Base-by-base conservation (phyloP, 371 early-diverging fungal genomes). In the Dentiscutata heterogama region DNA sequence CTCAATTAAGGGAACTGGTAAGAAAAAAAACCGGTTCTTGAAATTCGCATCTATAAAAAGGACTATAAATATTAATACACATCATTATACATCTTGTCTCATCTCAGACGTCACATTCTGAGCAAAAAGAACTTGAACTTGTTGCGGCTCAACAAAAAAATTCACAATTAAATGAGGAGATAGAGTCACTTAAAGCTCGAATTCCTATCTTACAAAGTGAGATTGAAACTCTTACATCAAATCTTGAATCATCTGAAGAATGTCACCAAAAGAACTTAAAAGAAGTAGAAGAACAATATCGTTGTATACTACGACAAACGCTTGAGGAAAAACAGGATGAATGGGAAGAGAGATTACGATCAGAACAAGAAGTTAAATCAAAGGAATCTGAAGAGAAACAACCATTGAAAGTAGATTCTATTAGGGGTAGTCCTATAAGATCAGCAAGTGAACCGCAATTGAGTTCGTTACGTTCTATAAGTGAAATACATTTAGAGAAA, bases 281-380 rank as follows among this genome's bases (percentile, higher is more conserved):
- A 22, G 70, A 70, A 70, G 46, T n/a, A 70, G 70, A 70, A n/a
- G 70, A 46, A 65, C 65, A 65, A 13, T 65, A 65, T 25, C 65
- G 31, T 65, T 20, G 35, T 7, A 31, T 31, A 20, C 20, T 65
- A 65, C n/a, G 31, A 35, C 65, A 65, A 46, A 22, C 70, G 20
- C 22, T 70, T 16, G 46, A 70, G 2, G 46, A 70, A 70, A 35
- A 42, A 46, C 46, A 35, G 11, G 70, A 70, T 13, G 70, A 70
- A 70, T 70, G 18, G n/a, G 70, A 70, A 42, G 22, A 70, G 22
- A 70, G 42, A 70, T n/a, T 70, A 42, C n/a, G 22, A 20, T 70
- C 35, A 39, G 70, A 70, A 20, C 70, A 70, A 70, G 46, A 70
- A 22, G 14, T 39, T 1, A 70, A 42, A 42, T 42, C 42, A 39